Conservation (phyloP, 345 rosid genomes). For the Eucalyptus decipiens region DNA sequence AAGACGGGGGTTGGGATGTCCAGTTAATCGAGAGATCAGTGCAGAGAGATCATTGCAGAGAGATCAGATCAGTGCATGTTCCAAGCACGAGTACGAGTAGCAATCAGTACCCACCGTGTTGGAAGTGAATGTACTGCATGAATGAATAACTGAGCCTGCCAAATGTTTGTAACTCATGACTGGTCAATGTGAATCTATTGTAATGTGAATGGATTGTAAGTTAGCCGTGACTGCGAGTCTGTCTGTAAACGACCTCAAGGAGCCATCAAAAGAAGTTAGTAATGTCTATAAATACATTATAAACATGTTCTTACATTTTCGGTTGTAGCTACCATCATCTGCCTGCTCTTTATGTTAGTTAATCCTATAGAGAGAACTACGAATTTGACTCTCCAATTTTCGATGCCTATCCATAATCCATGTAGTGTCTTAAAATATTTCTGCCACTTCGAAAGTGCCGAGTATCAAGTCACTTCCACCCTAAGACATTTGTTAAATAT, state of each 20-base stretch:
- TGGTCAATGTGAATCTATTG: neutral
- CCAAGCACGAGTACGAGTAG: neutral
- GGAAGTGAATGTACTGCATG: neutral
- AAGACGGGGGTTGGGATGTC: conserved; percentile 19
- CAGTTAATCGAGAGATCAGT: neutral
- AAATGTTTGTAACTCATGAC: neutral
- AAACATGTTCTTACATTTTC: neutral
- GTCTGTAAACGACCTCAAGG: neutral
- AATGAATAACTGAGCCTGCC: neutral
- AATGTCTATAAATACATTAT: neutral
- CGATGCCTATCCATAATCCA: neutral
- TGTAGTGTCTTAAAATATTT: neutral
- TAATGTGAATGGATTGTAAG: neutral
- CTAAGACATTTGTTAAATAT: neutral
- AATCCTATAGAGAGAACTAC: neutral
- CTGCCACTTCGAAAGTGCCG: neutral
- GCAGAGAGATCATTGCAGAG: neutral
- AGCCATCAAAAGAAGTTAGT: neutral
- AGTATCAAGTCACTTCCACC: neutral
- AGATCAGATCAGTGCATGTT: neutral
- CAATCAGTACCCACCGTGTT: neutral
- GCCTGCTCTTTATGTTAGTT: neutral
- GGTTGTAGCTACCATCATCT: neutral
- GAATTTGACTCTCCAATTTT: neutral
- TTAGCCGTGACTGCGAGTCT: neutral